Evolutionary conservation across 108 stramenopile species (phyloP).

Genomic region (Cyclotella atomus): DNA sequence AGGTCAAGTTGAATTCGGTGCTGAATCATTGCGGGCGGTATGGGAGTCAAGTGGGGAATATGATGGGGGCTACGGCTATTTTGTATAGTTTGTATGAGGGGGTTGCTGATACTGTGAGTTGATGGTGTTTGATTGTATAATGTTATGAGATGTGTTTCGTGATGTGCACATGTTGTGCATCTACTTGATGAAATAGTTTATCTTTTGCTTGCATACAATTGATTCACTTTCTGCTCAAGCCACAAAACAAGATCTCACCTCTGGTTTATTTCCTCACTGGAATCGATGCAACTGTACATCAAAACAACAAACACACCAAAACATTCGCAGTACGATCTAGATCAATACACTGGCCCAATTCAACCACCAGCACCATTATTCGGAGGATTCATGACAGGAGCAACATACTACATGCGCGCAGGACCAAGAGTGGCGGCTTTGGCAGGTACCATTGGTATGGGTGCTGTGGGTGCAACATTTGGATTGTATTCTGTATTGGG

Average conservation of each 20-base stretch:
- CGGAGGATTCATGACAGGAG: conserved; percentile 76
- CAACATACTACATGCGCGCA: conserved; percentile 79
- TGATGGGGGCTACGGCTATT: conserved; percentile 78
- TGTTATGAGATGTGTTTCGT: no score
- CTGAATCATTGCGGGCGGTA: conserved; percentile 86
- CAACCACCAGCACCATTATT: conserved; percentile 70
- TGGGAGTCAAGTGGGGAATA: conserved; percentile 79
- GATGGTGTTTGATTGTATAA: neutral
- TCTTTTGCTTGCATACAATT: no score
- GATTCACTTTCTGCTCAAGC: neutral
- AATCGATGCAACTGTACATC: neutral
- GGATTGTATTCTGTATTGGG: conserved; percentile 68
- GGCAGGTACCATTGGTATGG: conserved; percentile 78
- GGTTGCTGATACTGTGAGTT: conserved; percentile 74
- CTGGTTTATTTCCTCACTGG: neutral
- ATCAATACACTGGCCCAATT: conserved; percentile 69
- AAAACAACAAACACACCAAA: neutral
- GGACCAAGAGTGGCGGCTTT: conserved; percentile 82
- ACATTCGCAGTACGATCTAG: conserved; percentile 57
- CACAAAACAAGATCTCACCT: neutral
- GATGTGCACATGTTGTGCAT: no score
- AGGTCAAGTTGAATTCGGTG: conserved; percentile 84
- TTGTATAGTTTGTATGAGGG: conserved; percentile 86
- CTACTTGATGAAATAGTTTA: no score
- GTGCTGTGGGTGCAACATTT: conserved; percentile 82